These are phyloP conservation scores for Arabidopsis arenosa DNA, from an alignment of 345 rosid genomes.

Conservation along the genomic window DNA sequence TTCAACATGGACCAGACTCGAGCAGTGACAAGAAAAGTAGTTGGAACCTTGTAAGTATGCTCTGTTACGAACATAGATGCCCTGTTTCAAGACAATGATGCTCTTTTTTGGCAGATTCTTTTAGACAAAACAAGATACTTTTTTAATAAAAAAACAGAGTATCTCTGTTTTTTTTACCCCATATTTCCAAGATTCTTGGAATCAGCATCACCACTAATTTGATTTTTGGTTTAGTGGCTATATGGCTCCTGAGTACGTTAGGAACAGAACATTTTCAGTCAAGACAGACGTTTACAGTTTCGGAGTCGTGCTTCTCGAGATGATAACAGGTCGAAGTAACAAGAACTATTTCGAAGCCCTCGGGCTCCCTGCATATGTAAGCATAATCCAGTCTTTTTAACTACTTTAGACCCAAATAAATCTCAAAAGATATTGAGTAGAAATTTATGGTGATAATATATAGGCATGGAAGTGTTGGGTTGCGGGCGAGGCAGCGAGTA, in stretches of 20 bases:
- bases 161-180: neutral
- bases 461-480: constrained; percentile 67
- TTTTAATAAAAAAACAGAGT: no score
- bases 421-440: neutral
- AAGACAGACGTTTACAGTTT: constrained; percentile 59
- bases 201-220: no score
- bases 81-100: neutral
- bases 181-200: no score
- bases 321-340: constrained; percentile 53
- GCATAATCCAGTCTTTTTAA: neutral
- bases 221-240: constrained; percentile 45
- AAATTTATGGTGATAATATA: constrained; percentile 14
- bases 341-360: constrained; percentile 39
- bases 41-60: constrained; percentile 48
- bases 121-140: neutral
- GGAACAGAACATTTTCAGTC: constrained; percentile 48
- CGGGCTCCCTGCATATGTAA: constrained; percentile 35
- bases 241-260: constrained; percentile 59
- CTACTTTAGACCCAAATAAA: constrained; percentile 2
- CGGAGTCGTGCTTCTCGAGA: constrained; percentile 54
- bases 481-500: constrained; percentile 47
- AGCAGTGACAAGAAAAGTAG: constrained; percentile 40
- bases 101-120: neutral
- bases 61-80: neutral
- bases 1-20: constrained; percentile 39